Evolutionary conservation across 2,329 filamentous ascomycete genomes (phyloP), one percentile per base, ranked within the genome.

Genomic region (Erysiphe pisi): DNA sequence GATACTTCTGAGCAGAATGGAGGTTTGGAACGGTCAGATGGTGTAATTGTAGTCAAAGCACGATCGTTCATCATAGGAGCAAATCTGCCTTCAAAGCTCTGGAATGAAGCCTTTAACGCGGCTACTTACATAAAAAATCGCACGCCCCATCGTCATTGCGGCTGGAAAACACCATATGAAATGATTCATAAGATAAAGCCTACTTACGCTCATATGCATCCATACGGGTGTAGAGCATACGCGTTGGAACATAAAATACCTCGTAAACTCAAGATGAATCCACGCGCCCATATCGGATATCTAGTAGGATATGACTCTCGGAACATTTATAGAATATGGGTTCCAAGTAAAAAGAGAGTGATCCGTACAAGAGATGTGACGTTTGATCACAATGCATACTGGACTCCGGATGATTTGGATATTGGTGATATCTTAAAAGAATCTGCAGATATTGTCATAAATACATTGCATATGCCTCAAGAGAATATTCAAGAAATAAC

Each of bases 321-420:
- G 22, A 22, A 56, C 22, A 56, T 56, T 22, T 74, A 47, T 74
- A 40, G 45, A 25, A 47, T 74, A 47, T 74, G 70, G 70, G 25
- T 74, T 22, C 11, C 40, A 25, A 11, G 14, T 18, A 73, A 49
- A 49, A 49, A 47, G 22, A 47, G 22, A 14, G 70, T 73, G 22
- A 45, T 47, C 16, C 40, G 36, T 47, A 73, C 36, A 25, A n/a
- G 70, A 25, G 70, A 49, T 73, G 36, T 73, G 36, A 73, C 70
- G n/a, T 73, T 73, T 73, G 40, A 73, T 73, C 31, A 56, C 22
- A 22, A 56, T 12, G 16, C 61, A 65, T 65, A 20, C 61, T 70
- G 4, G 65, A 70, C 65, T 70, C 20, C 12, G 12, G 65, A 70
- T 16, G 65, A 70, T 25, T n/a, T 70, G 14, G 65, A 70, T 70